Percentiles rank a stretch among this genome's conserved stretches.
phyloP scores from a whole-genome alignment of 1,139 yeast species.

The Yamadazyma diddensiae region DNA sequence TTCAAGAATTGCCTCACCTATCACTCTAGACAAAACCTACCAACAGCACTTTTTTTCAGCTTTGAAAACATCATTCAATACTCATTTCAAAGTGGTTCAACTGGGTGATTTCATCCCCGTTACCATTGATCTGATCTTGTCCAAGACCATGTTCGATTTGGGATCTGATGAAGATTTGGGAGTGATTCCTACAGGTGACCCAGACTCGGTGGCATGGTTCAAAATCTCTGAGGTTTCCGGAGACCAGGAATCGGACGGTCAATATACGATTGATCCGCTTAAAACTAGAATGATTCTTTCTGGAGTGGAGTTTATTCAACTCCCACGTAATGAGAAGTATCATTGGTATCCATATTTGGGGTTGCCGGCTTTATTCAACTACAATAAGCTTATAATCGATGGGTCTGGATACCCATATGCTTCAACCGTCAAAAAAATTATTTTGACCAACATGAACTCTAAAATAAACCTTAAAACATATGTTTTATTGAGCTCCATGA shows the following conservation, averaged over 20 bases:
- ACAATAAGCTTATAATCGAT: slow-evolving; percentile 14
- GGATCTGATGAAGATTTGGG: slow-evolving; percentile 30
- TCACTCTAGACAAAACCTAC: slow-evolving; percentile 62
- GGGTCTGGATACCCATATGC: slow-evolving; percentile 47
- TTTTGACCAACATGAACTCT: slow-evolving; percentile 41
- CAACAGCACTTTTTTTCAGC: slow-evolving; percentile 67
- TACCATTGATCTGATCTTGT: slow-evolving; percentile 67
- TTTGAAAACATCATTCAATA: slow-evolving; percentile 61
- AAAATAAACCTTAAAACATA: slow-evolving; percentile 53
- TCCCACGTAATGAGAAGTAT: slow-evolving; percentile 32
- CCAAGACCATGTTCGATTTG: slow-evolving; percentile 54
- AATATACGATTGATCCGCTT: slow-evolving; percentile 60
- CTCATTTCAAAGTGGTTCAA: slow-evolving; percentile 53
- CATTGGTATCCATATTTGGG: slow-evolving; percentile 51
- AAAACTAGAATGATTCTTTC: slow-evolving; percentile 68
- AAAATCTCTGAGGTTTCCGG: slow-evolving; percentile 47
- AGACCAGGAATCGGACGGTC: slow-evolving; percentile 23
- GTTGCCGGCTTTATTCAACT: slow-evolving; percentile 41
- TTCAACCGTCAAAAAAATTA: slow-evolving; percentile 47
- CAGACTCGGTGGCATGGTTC: slow-evolving; percentile 87
- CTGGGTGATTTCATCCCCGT: slow-evolving; percentile 72
- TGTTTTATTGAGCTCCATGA: slow-evolving; percentile 63
- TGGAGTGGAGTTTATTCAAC: slow-evolving; percentile 46
- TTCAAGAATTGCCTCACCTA: slow-evolving; percentile 68
- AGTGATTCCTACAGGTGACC: slow-evolving; percentile 56